These are phyloP conservation scores for Claviceps digitariae DNA, from an alignment of 2,329 filamentous ascomycete species.

Conservation along the genomic window DNA sequence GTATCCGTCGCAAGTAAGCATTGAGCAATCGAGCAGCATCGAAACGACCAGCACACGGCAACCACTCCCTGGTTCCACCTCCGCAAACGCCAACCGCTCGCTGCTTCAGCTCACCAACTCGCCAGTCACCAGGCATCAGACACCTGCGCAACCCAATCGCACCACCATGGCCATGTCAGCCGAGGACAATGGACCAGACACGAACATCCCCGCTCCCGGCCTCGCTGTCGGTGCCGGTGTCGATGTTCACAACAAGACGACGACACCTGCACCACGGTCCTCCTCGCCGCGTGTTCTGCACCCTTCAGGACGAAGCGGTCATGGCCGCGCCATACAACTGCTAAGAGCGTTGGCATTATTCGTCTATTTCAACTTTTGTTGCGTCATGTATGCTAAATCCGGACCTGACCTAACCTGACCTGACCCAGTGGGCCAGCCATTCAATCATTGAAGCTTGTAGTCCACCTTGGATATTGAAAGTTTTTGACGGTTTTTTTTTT, in stretches of 20 bases:
- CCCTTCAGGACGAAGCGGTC: slow-evolving; percentile 40
- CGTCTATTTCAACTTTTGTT: slow-evolving; percentile 38
- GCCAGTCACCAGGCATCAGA: too few relatives aligned
- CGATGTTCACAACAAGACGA: slow-evolving; percentile 10
- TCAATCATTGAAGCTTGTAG: background rate
- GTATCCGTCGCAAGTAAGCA: too few relatives aligned
- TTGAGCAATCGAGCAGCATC: background rate
- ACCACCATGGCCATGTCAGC: slow-evolving; percentile 14
- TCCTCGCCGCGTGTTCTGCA: slow-evolving; percentile 21
- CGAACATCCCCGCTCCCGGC: slow-evolving; percentile 17
- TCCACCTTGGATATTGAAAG: background rate
- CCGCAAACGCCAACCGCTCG: background rate
- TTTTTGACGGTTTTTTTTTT: background rate
- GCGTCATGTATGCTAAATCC: slow-evolving; percentile 26
- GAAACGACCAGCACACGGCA: too few relatives aligned
- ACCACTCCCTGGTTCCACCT: background rate
- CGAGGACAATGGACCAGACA: slow-evolving; percentile 12
- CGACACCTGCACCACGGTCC: slow-evolving; percentile 9
- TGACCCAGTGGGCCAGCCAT: background rate
- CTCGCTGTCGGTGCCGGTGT: slow-evolving; percentile 12
- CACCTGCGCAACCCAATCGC: background rate
- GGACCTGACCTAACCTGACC: background rate
- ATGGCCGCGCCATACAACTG: slow-evolving; percentile 35
- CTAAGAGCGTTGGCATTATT: slow-evolving; percentile 37
- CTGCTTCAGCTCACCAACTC: background rate